Percentiles rank a stretch among this genome's conserved stretches.
Evolutionary conservation across 192 early-diverging fungal species (phyloP).

Genomic region (Gryganskiella cystojenkinii): DNA sequence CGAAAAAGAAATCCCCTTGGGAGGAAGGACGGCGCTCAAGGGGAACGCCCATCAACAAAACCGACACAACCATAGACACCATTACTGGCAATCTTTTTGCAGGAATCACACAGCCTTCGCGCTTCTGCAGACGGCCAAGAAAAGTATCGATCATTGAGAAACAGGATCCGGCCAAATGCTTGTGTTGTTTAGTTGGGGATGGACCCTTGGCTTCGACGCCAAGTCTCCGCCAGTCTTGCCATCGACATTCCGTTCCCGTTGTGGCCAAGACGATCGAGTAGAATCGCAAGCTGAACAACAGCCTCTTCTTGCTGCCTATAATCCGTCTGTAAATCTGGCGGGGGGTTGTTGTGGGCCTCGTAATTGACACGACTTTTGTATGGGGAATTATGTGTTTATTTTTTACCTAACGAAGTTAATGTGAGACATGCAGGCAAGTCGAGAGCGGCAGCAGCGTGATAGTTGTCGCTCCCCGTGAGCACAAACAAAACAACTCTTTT

Average conservation of each 20-base stretch:
- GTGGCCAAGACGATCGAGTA: slow-evolving; percentile 1
- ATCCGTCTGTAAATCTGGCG: too few species aligned
- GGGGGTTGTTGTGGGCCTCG: too few species aligned
- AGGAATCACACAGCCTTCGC: background rate
- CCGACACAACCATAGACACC: background rate
- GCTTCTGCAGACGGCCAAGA: background rate
- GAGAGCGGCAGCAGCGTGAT: too few species aligned
- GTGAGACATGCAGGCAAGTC: too few species aligned
- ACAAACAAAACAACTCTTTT: too few species aligned
- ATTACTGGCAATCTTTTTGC: background rate
- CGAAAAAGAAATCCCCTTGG: slow-evolving; percentile 5
- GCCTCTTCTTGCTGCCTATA: background rate
- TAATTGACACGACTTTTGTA: too few species aligned
- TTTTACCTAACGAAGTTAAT: too few species aligned
- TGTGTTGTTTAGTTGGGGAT: background rate
- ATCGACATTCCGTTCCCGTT: background rate
- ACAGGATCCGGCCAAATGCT: background rate
- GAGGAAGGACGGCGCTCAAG: too few species aligned
- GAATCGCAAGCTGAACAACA: background rate
- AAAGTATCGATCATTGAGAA: background rate
- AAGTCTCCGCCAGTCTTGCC: background rate
- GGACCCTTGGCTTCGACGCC: background rate
- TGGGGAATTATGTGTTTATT: too few species aligned
- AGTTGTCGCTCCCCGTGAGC: too few species aligned
- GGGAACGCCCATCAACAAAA: slow-evolving; percentile 5